These are phyloP conservation scores for Curvularia lunata DNA, from an alignment of 2,329 filamentous ascomycete genomes.

Conservation along the genomic window DNA sequence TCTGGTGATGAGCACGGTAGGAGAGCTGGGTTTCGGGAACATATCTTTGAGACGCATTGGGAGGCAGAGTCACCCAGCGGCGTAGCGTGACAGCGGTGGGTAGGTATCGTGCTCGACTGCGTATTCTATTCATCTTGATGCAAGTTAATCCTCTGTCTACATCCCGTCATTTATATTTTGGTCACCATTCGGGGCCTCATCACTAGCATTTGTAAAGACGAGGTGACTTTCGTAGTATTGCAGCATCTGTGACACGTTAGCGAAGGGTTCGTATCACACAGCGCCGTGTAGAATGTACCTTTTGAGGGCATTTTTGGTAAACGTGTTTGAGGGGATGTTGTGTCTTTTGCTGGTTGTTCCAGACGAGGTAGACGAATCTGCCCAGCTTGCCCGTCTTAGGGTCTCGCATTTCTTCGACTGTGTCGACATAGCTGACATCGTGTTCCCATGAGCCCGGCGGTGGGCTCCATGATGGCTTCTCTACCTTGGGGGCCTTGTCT, in stretches of 20 bases:
- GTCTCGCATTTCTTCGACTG: conserved; percentile 67
- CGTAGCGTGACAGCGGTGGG: background rate
- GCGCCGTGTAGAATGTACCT: conserved; percentile 51
- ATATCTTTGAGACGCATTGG: background rate
- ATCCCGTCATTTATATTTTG: conserved; percentile 16
- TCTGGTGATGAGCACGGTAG: background rate
- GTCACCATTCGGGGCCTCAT: conserved; percentile 19
- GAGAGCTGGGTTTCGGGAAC: background rate
- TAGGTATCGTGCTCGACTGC: background rate
- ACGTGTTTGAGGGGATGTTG: conserved; percentile 72
- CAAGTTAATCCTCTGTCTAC: conserved; percentile 13
- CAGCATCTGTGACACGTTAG: conserved; percentile 46
- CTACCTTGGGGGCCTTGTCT: conserved; percentile 51
- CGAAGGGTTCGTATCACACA: background rate
- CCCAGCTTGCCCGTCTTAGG: conserved; percentile 54
- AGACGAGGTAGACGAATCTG: conserved; percentile 72
- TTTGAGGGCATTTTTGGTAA: conserved; percentile 79
- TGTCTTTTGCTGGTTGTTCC: conserved; percentile 76
- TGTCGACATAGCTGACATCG: conserved; percentile 72
- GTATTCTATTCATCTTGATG: conserved; percentile 12
- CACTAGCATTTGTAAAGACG: conserved; percentile 31
- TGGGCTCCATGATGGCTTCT: conserved; percentile 63
- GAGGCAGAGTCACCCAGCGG: background rate
- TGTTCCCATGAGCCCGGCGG: conserved; percentile 80
- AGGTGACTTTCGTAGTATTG: conserved; percentile 60